Evolutionary conservation across 257 asterid species (phyloP).

Genomic region (Handroanthus guayacan): DNA sequence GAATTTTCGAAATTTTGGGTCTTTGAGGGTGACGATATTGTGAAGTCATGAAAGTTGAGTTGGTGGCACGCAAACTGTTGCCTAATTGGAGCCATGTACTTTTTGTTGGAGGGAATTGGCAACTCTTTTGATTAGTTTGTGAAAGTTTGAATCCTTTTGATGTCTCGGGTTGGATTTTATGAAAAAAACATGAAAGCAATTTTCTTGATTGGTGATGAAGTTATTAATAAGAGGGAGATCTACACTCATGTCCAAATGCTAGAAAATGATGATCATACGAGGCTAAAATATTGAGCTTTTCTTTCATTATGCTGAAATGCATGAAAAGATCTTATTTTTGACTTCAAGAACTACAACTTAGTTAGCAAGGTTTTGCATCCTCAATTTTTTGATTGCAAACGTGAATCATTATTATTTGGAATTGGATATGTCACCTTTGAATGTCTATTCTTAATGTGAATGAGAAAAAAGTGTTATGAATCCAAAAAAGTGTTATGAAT

Average conservation of each 20-base stretch:
- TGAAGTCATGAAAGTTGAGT: not conserved
- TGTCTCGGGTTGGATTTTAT: not conserved
- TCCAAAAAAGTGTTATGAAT: constrained; percentile 1
- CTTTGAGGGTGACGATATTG: not conserved
- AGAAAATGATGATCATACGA: constrained; percentile 11
- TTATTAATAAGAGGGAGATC: not conserved
- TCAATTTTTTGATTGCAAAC: constrained; percentile 11
- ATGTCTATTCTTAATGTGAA: not conserved
- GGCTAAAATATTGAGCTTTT: constrained; percentile 13
- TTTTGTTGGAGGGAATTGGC: constrained; percentile 37
- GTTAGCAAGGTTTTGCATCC: not conserved
- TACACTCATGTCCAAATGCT: not conserved
- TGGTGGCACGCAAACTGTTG: not conserved
- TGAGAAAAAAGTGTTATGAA: not conserved
- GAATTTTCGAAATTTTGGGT: not conserved
- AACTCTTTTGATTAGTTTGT: not conserved
- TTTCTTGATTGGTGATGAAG: not conserved
- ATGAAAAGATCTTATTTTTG: not conserved
- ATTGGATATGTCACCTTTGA: not conserved
- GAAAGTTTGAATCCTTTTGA: not conserved
- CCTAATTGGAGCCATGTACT: not conserved
- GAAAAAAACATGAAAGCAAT: not conserved
- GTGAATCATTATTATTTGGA: constrained; percentile 1
- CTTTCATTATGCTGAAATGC: not conserved
- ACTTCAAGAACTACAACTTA: constrained; percentile 16